These are phyloP conservation scores for Epichloe coenophiala DNA, from an alignment of 2,329 filamentous ascomycete species.

Conservation along the genomic window DNA sequence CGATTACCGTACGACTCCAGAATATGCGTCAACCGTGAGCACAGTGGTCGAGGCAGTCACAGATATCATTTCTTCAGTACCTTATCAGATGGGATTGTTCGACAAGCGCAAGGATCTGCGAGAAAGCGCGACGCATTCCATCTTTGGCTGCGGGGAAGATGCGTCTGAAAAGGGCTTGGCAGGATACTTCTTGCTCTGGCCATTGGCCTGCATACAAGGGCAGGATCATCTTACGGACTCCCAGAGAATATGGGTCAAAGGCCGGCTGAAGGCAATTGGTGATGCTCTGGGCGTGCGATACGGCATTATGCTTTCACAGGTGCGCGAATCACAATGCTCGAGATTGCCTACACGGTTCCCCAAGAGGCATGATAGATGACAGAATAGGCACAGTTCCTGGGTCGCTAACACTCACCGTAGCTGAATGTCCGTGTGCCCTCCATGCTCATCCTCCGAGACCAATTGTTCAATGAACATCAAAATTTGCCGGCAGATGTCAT, in stretches of 20 bases:
- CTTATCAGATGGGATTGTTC: slow-evolving; percentile 46
- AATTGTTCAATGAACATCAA: slow-evolving; percentile 4
- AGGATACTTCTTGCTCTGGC: slow-evolving; percentile 46
- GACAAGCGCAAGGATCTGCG: slow-evolving; percentile 27
- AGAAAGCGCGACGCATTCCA: slow-evolving; percentile 23
- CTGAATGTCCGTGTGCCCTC: slow-evolving; percentile 44
- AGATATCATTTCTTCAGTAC: slow-evolving; percentile 45
- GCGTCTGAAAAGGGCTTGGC: slow-evolving; percentile 37
- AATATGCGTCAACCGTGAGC: slow-evolving; percentile 40
- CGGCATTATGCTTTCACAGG: slow-evolving; percentile 39
- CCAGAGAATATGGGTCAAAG: slow-evolving; percentile 40
- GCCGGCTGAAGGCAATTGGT: slow-evolving; percentile 38
- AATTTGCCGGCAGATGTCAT: not conserved
- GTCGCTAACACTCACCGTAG: slow-evolving; percentile 17
- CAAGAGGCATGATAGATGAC: no score
- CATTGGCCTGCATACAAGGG: slow-evolving; percentile 35
- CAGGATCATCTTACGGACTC: slow-evolving; percentile 46
- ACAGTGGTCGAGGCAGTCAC: slow-evolving; percentile 37
- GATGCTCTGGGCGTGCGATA: slow-evolving; percentile 43
- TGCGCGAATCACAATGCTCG: slow-evolving; percentile 13
- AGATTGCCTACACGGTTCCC: no score
- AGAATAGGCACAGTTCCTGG: not conserved
- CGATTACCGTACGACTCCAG: slow-evolving; percentile 47
- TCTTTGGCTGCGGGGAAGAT: slow-evolving; percentile 36
- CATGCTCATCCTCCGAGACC: slow-evolving; percentile 43